Percentiles rank a stretch among this genome's conserved stretches.
Evolutionary conservation across 202 grass and related monocot genomes (phyloP).

Genomic region (Musa balbisiana): DNA sequence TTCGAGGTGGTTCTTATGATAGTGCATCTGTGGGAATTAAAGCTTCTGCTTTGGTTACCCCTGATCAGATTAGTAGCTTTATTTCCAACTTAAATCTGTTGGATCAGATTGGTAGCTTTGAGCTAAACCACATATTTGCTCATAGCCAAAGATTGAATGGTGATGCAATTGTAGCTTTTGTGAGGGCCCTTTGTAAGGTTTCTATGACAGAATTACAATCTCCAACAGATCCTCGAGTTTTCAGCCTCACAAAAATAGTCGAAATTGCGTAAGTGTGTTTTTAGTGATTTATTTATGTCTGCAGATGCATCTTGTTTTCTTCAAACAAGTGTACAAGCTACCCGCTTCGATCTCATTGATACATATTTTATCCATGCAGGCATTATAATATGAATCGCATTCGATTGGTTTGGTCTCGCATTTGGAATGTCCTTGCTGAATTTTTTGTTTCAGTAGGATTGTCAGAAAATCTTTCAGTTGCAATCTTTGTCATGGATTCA

Average conservation of each 20-base stretch:
- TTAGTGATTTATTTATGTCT: neutral
- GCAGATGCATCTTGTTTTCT: neutral
- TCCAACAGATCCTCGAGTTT: constrained; percentile 79
- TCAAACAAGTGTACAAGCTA: neutral
- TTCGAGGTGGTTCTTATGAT: constrained; percentile 92
- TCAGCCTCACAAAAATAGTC: constrained; percentile 99
- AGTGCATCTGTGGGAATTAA: constrained; percentile 58
- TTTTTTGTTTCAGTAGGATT: constrained; percentile 98
- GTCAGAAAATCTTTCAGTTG: constrained; percentile 81
- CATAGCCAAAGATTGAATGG: constrained; percentile 96
- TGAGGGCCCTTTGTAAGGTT: constrained; percentile 96
- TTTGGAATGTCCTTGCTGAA: constrained; percentile 90
- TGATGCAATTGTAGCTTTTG: constrained; percentile 97
- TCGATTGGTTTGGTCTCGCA: constrained; percentile 92
- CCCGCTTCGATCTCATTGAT: neutral
- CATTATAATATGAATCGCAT: constrained; percentile 97
- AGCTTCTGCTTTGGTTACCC: constrained; percentile 54
- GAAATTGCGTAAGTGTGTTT: constrained; percentile 76
- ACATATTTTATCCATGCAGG: constrained; percentile 44
- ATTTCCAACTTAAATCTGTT: constrained; percentile 88
- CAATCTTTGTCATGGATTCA: constrained; percentile 98
- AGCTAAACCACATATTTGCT: constrained; percentile 95
- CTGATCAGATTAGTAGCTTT: constrained; percentile 92
- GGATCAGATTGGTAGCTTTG: constrained; percentile 92
- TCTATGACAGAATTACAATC: constrained; percentile 89